These are phyloP conservation scores for Cenchrus fungigraminus DNA, from an alignment of 176 grass and related monocot species.

Conservation along the genomic window DNA sequence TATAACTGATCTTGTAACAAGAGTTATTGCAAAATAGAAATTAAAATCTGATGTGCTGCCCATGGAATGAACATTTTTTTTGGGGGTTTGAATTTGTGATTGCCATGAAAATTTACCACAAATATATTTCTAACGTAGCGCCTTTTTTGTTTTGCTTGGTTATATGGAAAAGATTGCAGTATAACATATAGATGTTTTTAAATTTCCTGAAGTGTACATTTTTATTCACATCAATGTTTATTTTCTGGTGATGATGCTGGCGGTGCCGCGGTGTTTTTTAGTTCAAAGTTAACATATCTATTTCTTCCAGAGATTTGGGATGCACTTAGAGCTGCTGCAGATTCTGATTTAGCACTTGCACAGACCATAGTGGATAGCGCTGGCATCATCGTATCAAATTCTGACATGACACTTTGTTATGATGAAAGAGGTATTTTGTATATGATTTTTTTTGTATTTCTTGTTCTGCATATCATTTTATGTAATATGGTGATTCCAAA, in stretches of 20 bases:
- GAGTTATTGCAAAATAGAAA: neutral
- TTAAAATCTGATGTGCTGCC: neutral
- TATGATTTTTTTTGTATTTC: neutral
- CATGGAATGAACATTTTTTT: neutral
- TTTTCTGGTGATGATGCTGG: neutral
- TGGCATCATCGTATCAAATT: conserved; percentile 82
- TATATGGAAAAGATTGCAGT: neutral
- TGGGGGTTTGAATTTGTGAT: neutral
- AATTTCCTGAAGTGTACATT: neutral
- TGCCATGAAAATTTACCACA: neutral
- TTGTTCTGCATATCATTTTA: conserved; percentile 10
- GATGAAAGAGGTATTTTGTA: conserved; percentile 80
- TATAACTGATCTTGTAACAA: neutral
- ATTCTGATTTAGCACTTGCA: conserved; percentile 75
- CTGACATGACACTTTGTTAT: conserved; percentile 88
- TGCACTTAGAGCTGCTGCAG: conserved; percentile 82
- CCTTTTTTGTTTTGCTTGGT: neutral
- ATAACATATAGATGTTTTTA: conserved; percentile 5
- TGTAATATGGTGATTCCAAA: neutral
- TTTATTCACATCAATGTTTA: conserved; percentile 16
- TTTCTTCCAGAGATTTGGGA: conserved; percentile 89
- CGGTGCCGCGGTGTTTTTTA: neutral
- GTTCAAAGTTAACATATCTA: conserved; percentile 24
- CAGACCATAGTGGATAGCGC: conserved; percentile 94
- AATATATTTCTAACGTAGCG: neutral